Base-by-base conservation (phyloP, 2,329 filamentous ascomycete species). In the Ambrosiella xylebori region DNA sequence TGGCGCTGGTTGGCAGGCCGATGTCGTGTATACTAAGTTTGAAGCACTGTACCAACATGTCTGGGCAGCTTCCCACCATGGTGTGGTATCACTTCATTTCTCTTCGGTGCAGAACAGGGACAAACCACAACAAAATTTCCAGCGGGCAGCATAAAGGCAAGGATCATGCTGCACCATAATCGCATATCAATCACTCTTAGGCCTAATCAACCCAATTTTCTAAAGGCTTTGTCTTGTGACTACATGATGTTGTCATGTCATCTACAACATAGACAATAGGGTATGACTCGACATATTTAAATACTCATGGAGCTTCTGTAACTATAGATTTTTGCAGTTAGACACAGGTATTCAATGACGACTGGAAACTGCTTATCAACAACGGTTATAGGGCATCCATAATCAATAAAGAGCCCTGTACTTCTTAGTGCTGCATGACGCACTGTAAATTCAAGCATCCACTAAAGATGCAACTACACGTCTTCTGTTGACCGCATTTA, bases 71-170 rank as follows among this genome's bases (percentile, higher is more conserved):
- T 50, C 55, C 44, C n/a, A 49, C 44, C 15, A 17, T 2, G 44
- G 47, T 45, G 54, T 47, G 41, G 41, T 39, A 37, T 54, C 15
- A 40, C 36, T 39, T 45, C 57, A 58, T 53, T 58, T 55, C 53
- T 55, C 53, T 55, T 55, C 53, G 35, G 53, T 55, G 53, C 53
- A 40, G 13, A 37, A 39, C 53, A 55, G 53, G 51, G 40, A 58
- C 50, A 50, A 51, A 52, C 57, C 56, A 57, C 47, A 54, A 19
- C 40, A 58, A 39, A 50, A 17, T 58, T 54, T 54, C 57, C 51
- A 58, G 50, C 52, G 40, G 27, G 39, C 57, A 17, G 50, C 39
- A 13, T 17, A 5, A 45, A 11, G 47, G 40, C 57, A 58, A 58
- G 57, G 57, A 58, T 58, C 37, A 53, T 45, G 50, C 57, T 54